Base-by-base conservation (phyloP, 2,329 filamentous ascomycete genomes). In the Gnomoniopsis smithogilvyi region DNA sequence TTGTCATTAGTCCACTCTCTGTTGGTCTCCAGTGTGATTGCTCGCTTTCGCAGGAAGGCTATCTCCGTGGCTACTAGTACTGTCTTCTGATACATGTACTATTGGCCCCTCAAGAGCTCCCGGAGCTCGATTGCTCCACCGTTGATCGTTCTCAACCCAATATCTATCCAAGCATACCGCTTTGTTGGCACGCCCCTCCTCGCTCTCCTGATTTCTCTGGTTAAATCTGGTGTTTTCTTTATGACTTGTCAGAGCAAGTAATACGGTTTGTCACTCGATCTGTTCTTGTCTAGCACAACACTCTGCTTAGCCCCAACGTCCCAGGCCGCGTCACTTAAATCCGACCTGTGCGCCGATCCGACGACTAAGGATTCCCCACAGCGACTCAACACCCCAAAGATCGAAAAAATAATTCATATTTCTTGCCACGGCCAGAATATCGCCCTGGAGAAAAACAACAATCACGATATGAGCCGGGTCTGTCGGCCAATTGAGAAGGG, bases 11-110 rank as follows among this genome's bases (percentile, higher is more conserved):
- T 46, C 46, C 51, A 52, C 48, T 50, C 45, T 50, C 48, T 49
- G 47, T 56, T 59, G 33, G 47, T 48, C 56, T 36, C 33, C 51
- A 51, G 41, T 17, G 26, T 17, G 26, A 26, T 47, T 50, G 51
- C 51, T 61, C 51, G 59, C 49, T 59, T 61, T 55, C 55, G 59
- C 47, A 54, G 52, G 59, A n/a, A n/a, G n/a, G n/a, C 51, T 60
- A 56, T 55, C 51, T 60, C 45, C 58, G 50, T 51, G 33, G 53
- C 43, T 54, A 54, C n/a, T n/a, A n/a, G n/a, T n/a, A n/a, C 33
- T 30, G 56, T 56, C 51, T 38, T 57, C 43, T 36, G 46, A 52
- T 41, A 54, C 26, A 56, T 50, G 36, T 48, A 43, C 55, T 36
- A 43, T 60, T 55, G 53, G 54, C 45, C 46, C 33, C 54, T 21